phyloP scores from a whole-genome alignment of 371 early-diverging fungal genomes.

The Mortierella sp. region DNA sequence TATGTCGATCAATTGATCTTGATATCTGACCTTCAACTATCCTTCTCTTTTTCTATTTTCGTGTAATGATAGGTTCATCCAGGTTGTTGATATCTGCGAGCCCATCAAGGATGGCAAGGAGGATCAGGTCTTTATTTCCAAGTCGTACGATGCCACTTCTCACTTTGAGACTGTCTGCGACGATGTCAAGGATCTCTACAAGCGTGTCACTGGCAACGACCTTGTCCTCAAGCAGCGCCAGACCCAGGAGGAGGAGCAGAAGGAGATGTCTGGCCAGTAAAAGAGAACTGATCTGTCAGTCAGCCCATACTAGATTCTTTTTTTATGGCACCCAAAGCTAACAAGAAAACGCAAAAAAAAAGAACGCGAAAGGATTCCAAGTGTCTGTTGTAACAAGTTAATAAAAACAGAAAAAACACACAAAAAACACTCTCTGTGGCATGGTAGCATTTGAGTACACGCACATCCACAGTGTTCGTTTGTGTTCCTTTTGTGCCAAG shows the following conservation, averaged over 20 bases:
- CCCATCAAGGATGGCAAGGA: conserved; percentile 87
- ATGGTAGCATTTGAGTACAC: neutral
- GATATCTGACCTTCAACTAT: neutral
- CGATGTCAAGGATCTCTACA: conserved; percentile 95
- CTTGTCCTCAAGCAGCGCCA: conserved; percentile 81
- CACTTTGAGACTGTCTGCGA: conserved; percentile 99
- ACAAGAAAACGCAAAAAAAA: neutral
- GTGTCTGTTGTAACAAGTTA: too few relatives aligned
- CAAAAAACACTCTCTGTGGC: too few relatives aligned
- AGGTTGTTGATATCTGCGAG: conserved; percentile 85
- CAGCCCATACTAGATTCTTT: neutral
- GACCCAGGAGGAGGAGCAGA: conserved; percentile 70
- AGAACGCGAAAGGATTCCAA: too few relatives aligned
- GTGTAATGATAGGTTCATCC: conserved; percentile 70
- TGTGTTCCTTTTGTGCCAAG: neutral
- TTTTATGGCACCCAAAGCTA: neutral
- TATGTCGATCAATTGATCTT: neutral
- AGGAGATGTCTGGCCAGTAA: conserved; percentile 55
- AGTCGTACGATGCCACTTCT: conserved; percentile 97
- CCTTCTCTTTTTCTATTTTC: neutral
- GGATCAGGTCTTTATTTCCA: conserved; percentile 91
- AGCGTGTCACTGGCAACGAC: conserved; percentile 91
- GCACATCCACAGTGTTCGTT: neutral
- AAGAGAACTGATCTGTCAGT: neutral
- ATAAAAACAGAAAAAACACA: too few relatives aligned